Evolutionary conservation across 495 filamentous ascomycete genomes (phyloP).

Genomic region (Penicillium maclennaniae): DNA sequence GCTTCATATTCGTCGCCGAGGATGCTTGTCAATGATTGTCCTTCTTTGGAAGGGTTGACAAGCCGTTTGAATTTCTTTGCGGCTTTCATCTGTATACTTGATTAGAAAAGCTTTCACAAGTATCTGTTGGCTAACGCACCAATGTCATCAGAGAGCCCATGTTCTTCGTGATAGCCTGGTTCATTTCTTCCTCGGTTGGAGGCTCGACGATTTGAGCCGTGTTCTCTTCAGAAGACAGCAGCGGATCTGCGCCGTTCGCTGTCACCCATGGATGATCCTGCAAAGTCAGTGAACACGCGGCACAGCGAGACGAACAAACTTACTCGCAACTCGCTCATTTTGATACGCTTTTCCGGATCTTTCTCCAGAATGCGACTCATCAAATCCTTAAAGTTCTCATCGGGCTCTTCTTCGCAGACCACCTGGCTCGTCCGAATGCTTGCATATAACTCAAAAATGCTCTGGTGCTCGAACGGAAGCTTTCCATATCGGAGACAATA

Average conservation of each 20-base stretch:
- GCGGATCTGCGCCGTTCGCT: constrained; percentile 69
- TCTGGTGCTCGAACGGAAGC: constrained; percentile 76
- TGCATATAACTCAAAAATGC: constrained; percentile 83
- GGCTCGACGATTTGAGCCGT: constrained; percentile 71
- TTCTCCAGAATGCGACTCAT: constrained; percentile 69
- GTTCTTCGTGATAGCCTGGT: constrained; percentile 83
- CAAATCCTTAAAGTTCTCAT: constrained; percentile 62
- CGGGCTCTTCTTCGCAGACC: constrained; percentile 41
- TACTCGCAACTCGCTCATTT: constrained; percentile 77
- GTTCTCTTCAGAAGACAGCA: constrained; percentile 82
- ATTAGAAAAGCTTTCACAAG: neutral
- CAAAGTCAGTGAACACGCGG: constrained; percentile 5
- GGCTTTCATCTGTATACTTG: constrained; percentile 71
- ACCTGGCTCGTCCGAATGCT: constrained; percentile 69
- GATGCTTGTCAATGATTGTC: constrained; percentile 50
- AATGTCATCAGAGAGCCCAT: constrained; percentile 80
- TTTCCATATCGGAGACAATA: constrained; percentile 88
- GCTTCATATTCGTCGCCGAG: constrained; percentile 49
- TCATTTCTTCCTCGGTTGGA: constrained; percentile 85
- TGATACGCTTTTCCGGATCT: constrained; percentile 73
- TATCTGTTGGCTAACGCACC: constrained; percentile 48
- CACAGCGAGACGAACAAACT: constrained; percentile 21
- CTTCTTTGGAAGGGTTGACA: constrained; percentile 43
- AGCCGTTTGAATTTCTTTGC: constrained; percentile 80
- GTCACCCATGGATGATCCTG: constrained; percentile 97